phyloP scores from a whole-genome alignment of 2,329 filamentous ascomycete genomes.

The Trichoderma sp. region DNA sequence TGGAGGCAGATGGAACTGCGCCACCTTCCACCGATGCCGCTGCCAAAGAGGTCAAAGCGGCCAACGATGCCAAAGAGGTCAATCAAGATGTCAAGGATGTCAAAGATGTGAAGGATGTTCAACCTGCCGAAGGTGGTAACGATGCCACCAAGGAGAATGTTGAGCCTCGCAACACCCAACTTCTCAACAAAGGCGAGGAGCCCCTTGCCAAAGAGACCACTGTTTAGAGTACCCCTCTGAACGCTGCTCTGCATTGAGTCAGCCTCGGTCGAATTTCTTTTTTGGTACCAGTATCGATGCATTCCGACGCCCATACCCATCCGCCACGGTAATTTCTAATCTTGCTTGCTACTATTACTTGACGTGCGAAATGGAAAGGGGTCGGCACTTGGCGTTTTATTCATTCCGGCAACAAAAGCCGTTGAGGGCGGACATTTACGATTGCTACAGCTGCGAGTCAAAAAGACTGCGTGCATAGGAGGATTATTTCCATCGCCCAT shows the following conservation, averaged over 20 bases:
- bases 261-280: background rate
- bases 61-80: background rate
- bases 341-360: background rate
- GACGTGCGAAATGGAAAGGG: background rate
- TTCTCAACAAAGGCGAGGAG: background rate
- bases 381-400: constrained; percentile 6
- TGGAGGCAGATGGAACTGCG: constrained; percentile 42
- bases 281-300: background rate
- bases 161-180: background rate
- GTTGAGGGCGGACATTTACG: background rate
- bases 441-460: background rate
- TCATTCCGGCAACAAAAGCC: background rate
- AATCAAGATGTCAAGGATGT: background rate
- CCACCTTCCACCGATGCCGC: background rate
- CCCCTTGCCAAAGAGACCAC: background rate
- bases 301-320: background rate
- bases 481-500: background rate
- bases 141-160: constrained; percentile 13
- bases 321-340: background rate
- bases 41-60: background rate
- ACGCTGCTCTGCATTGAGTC: background rate
- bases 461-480: background rate
- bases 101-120: background rate
- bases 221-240: background rate
- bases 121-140: background rate